Conservation (phyloP, 306 rosid species). For the Cyamopsis tetragonoloba region DNA sequence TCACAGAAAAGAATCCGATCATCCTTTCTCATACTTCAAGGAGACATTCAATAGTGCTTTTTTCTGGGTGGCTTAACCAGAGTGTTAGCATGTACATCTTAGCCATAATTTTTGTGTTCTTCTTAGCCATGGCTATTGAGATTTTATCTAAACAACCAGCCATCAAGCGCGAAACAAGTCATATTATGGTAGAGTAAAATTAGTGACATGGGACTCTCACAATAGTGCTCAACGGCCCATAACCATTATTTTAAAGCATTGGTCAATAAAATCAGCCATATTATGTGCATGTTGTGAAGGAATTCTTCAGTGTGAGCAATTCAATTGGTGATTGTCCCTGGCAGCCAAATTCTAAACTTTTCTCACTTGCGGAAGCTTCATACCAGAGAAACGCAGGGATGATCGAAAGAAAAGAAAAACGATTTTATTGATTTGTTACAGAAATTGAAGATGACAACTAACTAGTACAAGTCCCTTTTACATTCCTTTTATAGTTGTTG, state of each 20-base stretch:
- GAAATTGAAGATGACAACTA: too few species aligned
- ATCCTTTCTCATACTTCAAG: not conserved
- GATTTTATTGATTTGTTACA: too few species aligned
- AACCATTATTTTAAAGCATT: not conserved
- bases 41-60: conserved; percentile 31
- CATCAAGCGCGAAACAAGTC: conserved; percentile 19
- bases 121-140: conserved; percentile 43
- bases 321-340: too few species aligned
- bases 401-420: too few species aligned
- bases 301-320: too few species aligned
- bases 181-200: not conserved
- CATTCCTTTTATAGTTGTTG: too few species aligned
- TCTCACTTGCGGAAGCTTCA: too few species aligned
- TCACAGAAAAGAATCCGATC: not conserved
- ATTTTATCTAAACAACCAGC: conserved; percentile 37
- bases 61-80: conserved; percentile 55
- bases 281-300: too few species aligned
- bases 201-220: not conserved
- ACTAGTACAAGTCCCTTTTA: too few species aligned
- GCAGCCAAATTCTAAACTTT: too few species aligned
- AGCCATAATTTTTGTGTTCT: conserved; percentile 51
- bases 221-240: not conserved
- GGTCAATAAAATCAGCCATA: too few species aligned
- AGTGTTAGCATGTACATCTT: conserved; percentile 52
- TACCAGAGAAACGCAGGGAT: too few species aligned